Evolutionary conservation across 148 eudicot species (phyloP), one percentile per base, ranked within the genome.

Genomic region (Silene uniflora): DNA sequence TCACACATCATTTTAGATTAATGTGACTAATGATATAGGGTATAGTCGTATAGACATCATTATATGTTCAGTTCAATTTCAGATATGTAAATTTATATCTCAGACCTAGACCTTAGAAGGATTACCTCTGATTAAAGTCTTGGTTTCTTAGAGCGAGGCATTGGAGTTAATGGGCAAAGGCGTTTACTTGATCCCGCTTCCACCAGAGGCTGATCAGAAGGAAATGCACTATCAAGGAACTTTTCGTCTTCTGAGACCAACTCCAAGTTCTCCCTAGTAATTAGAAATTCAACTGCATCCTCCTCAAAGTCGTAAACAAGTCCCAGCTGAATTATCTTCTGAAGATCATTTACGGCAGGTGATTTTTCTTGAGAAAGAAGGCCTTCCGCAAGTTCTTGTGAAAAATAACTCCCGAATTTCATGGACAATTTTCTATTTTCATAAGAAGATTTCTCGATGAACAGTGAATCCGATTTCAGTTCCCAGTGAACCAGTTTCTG

Each of bases 331-430:
- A 76, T 67, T 17, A 67, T 32, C 27, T 67, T 67, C 14, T 72
- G 9, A 25, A 76, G 73, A 21, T 67, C 72, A 22, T 21, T 58
- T 49, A 55, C 56, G 1, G 16, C 16, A 7, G n/a, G 16, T 55
- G 65, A 9, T 55, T 47, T 67, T 35, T 67, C 65, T n/a, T 6
- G 27, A 32, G 22, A 49, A 24, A 56, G 56, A 35, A 76, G 64
- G 21, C 73, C 73, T 54, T 76, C 78, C 3, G 78, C 78, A 54
- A 76, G 54, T 58, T 76, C 73, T 27, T 76, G 78, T 49, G 73
- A 32, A 56, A 76, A 67, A 56, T 24, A 67, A 39, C 66, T 56
- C 56, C 73, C 78, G 19, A 67, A 76, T 56, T 76, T 55, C 66
- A 58, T 19, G 13, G 47, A 67, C 23, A 29, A 2, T 21, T 76